Base-by-base conservation (phyloP, 768 basidiomycete species). In the Russula sp. region DNA sequence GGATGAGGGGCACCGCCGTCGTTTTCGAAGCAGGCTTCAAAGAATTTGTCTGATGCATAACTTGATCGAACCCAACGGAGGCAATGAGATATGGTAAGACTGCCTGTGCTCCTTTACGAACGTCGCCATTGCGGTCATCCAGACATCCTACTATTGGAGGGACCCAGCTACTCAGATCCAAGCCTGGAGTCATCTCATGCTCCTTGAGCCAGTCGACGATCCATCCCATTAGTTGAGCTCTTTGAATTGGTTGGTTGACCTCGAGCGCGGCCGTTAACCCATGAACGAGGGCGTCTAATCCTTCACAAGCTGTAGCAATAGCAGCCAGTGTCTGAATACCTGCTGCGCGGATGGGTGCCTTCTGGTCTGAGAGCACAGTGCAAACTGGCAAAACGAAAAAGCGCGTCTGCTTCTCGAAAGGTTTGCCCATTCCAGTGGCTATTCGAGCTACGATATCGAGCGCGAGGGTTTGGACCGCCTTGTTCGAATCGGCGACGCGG, bases 341-440 rank as follows among this genome's bases (percentile, higher is more conserved):
- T 39, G 90, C 85, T 6, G 82, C 74, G 53, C 97, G 86, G 50
- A 92, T 87, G 20, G 85, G 86, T 8, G 89, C 85, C 73, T 98
- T 98, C 71, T 96, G 93, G 71, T 99, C 97, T 5, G 96, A 82
- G 10, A 98, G 81, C 10, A 93, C 93, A 7, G 87, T 86, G 5
- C 87, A 85, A 22, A 98, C 79, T 0, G 94, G 85, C 0, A 83
- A 73, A 9, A 83, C 82, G 68, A 94, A 88, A 59, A 92, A 77
- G 36, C 88, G 86, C 2, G 82, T 79, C 69, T 96, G 82, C 72
- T 91, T 96, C 69, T 98, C 96, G 70, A 99, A 98, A 2, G 91
- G 83, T 70, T 88, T 93, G 45, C 93, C 94, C 93, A 99, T 98
- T 2, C 93, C 95, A 2, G 80, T 83, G 7, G 97, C 93, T 65